These are phyloP conservation scores for Mycena capillaripes DNA, from an alignment of 768 basidiomycete genomes.

Conservation along the genomic window DNA sequence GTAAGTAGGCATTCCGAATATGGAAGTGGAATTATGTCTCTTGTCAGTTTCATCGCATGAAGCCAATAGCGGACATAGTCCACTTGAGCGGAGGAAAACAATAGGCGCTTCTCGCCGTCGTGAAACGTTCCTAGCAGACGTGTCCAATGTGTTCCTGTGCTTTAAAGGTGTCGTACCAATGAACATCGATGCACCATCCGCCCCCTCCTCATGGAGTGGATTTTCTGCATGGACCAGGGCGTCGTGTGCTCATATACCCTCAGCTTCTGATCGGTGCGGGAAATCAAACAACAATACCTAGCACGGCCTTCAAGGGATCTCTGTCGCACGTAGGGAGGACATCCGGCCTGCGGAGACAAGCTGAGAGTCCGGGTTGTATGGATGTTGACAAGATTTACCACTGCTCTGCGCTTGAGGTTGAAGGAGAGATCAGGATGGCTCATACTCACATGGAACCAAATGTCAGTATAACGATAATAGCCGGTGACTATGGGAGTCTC, in stretches of 20 bases:
- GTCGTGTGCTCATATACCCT: conserved; percentile 64
- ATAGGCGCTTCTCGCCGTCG: conserved; percentile 81
- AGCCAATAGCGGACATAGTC: conserved; percentile 91
- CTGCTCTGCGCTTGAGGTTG: neutral
- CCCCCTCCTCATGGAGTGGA: conserved; percentile 75
- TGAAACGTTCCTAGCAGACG: conserved; percentile 68
- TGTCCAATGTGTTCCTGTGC: neutral
- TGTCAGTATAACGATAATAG: conserved; percentile 87
- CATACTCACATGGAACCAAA: conserved; percentile 81
- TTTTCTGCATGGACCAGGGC: conserved; percentile 78
- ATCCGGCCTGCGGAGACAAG: conserved; percentile 61
- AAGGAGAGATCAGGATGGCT: neutral
- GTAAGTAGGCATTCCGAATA: conserved; percentile 84
- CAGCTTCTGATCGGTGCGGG: neutral
- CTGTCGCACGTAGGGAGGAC: conserved; percentile 70
- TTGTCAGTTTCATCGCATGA: conserved; percentile 78
- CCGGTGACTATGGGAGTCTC: conserved; percentile 66
- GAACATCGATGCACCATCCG: conserved; percentile 79
- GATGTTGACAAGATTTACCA: neutral
- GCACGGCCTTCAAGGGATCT: conserved; percentile 74
- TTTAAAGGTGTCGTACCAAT: conserved; percentile 62
- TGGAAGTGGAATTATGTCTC: conserved; percentile 76
- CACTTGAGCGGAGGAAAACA: conserved; percentile 87
- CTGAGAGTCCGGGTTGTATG: neutral
- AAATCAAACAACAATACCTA: conserved; percentile 58